These are phyloP conservation scores for Avena insularis DNA, from an alignment of 176 grass and related monocot genomes.

Conservation along the genomic window DNA sequence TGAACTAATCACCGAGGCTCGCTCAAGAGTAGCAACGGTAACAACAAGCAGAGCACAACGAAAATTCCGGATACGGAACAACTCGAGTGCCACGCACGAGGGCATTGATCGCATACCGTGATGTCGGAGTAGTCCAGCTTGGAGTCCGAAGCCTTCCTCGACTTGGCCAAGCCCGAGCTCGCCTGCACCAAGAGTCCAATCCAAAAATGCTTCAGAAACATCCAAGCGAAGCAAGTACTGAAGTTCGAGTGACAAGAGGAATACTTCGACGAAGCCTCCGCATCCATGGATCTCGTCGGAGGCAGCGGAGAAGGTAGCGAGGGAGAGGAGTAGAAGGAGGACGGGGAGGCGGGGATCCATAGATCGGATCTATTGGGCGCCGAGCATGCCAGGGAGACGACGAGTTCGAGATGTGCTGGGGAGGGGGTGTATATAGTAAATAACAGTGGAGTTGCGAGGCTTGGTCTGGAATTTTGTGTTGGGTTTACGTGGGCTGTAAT, in stretches of 20 bases:
- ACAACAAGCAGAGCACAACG: not conserved
- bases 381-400: constrained; percentile 53
- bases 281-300: constrained; percentile 91
- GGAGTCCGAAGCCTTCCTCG: constrained; percentile 70
- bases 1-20: not conserved
- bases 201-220: constrained; percentile 25
- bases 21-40: constrained; percentile 1
- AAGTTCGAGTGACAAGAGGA: constrained; percentile 13
- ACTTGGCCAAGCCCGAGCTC: constrained; percentile 74
- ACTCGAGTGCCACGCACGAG: not conserved
- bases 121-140: constrained; percentile 94
- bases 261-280: constrained; percentile 90
- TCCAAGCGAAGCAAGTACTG: constrained; percentile 21
- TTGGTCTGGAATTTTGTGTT: not conserved
- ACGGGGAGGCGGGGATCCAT: constrained; percentile 42
- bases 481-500: not conserved
- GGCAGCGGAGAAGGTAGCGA: constrained; percentile 26
- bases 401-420: constrained; percentile 36
- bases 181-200: constrained; percentile 57
- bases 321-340: constrained; percentile 14
- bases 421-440: not conserved
- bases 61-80: not conserved
- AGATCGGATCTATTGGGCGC: constrained; percentile 50
- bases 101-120: constrained; percentile 54
- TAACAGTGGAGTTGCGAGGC: constrained; percentile 8